Percentiles rank a stretch among this genome's conserved stretches.
Conservation (phyloP, 495 filamentous ascomycete species). For the Sabuloglossum arenarium region DNA sequence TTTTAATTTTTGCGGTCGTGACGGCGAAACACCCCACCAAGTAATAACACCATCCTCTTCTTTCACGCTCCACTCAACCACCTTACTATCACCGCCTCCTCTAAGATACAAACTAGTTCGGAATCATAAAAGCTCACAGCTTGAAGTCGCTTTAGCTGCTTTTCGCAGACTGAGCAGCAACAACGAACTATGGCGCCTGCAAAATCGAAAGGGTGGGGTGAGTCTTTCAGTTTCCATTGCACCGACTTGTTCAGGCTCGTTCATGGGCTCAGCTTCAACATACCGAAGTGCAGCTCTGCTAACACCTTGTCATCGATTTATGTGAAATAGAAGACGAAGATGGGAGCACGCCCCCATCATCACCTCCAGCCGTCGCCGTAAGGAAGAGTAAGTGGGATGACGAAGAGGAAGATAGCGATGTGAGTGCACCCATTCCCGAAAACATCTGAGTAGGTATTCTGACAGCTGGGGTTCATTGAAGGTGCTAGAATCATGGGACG, state of each 20-base stretch:
- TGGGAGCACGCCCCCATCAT: constrained; percentile 36
- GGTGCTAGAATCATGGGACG: constrained; percentile 95
- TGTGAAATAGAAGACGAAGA: constrained; percentile 44
- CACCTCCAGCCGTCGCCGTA: constrained; percentile 33
- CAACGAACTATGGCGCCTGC: constrained; percentile 2
- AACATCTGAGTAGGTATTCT: constrained; percentile 1
- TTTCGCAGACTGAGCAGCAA: background rate
- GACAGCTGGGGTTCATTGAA: constrained; percentile 15
- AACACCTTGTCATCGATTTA: constrained; percentile 1
- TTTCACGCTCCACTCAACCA: background rate
- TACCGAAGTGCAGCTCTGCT: background rate
- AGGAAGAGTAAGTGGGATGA: constrained; percentile 67
- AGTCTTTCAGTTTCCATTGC: background rate
- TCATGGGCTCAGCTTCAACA: background rate
- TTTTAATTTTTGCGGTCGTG: background rate
- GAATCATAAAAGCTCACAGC: background rate
- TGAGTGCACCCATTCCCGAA: constrained; percentile 21
- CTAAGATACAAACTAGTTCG: too few relatives aligned
- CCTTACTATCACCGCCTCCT: too few relatives aligned
- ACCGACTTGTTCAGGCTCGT: background rate
- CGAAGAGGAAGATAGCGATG: constrained; percentile 74
- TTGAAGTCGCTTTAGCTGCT: background rate
- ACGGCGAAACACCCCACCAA: background rate
- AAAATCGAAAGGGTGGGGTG: constrained; percentile 3
- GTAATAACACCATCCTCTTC: too few relatives aligned